Conservation (phyloP, 305 asterid genomes). For the Fraxinus ornus region DNA sequence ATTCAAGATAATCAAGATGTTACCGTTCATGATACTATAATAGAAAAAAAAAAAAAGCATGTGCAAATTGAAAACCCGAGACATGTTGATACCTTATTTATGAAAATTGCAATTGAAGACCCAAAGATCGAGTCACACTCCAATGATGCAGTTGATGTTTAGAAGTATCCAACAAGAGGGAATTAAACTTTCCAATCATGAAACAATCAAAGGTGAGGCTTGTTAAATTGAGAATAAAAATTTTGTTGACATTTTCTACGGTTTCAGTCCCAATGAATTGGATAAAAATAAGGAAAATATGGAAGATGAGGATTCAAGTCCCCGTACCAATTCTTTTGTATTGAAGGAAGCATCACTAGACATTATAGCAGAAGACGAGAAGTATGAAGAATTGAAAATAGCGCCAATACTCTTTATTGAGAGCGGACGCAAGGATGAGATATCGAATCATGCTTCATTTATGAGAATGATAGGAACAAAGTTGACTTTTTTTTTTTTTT, state of each 20-base stretch:
- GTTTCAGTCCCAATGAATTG: neutral
- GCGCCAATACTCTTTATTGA: neutral
- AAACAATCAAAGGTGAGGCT: neutral
- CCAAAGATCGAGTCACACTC: neutral
- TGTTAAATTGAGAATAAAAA: neutral
- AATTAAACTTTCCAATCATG: neutral
- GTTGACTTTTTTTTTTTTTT: no score
- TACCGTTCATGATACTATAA: neutral
- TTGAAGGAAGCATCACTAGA: neutral
- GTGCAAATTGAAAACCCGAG: neutral
- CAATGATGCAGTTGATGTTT: no score
- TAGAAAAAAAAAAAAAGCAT: no score
- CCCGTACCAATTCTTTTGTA: neutral
- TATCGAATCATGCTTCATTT: neutral
- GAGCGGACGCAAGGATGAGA: neutral
- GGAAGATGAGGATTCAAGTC: neutral
- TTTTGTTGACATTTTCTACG: neutral
- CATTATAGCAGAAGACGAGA: no score
- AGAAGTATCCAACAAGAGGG: neutral
- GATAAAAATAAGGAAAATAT: neutral
- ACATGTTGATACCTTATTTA: neutral
- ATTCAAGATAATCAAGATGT: neutral
- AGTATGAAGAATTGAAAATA: neutral
- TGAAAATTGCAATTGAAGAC: neutral
- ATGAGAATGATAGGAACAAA: neutral